Conservation (phyloP, 2,329 filamentous ascomycete genomes). For the Dryadomyces quercivorus region DNA sequence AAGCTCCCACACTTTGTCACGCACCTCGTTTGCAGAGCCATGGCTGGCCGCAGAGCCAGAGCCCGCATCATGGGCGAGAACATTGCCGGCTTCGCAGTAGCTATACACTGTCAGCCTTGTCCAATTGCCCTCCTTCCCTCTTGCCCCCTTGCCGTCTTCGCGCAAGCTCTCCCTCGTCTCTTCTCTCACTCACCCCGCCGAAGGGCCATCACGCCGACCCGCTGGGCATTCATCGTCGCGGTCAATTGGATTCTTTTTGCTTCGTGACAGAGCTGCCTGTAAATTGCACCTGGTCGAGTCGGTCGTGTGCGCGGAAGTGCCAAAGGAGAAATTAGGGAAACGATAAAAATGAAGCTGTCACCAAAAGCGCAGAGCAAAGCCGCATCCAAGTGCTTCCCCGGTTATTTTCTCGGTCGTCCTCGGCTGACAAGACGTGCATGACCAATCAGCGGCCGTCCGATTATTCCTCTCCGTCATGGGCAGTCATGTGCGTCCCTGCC, state of each 20-base stretch:
- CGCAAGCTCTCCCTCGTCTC: no score
- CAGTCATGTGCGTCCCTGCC: neutral
- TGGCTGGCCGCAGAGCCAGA: constrained; percentile 28
- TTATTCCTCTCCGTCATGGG: constrained; percentile 11
- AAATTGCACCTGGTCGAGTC: neutral
- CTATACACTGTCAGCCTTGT: neutral
- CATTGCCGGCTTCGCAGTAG: constrained; percentile 31
- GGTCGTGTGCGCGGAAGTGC: no score
- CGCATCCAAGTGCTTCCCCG: neutral
- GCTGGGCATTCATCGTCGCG: constrained; percentile 40
- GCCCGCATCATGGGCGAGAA: constrained; percentile 35
- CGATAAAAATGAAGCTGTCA: neutral
- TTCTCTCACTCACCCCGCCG: constrained; percentile 38
- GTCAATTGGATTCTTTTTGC: neutral
- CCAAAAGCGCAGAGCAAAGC: neutral
- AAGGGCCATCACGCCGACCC: constrained; percentile 45
- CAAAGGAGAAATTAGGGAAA: no score
- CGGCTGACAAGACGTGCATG: constrained; percentile 19
- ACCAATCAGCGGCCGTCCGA: constrained; percentile 12
- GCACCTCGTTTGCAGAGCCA: constrained; percentile 34
- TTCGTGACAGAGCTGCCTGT: neutral
- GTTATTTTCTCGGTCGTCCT: constrained; percentile 21
- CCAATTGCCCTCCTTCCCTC: no score
- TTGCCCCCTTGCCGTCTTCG: no score
- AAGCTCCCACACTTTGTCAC: constrained; percentile 5